Base-by-base conservation (phyloP, 352 stramenopile genomes). In the Lagenidium giganteum region DNA sequence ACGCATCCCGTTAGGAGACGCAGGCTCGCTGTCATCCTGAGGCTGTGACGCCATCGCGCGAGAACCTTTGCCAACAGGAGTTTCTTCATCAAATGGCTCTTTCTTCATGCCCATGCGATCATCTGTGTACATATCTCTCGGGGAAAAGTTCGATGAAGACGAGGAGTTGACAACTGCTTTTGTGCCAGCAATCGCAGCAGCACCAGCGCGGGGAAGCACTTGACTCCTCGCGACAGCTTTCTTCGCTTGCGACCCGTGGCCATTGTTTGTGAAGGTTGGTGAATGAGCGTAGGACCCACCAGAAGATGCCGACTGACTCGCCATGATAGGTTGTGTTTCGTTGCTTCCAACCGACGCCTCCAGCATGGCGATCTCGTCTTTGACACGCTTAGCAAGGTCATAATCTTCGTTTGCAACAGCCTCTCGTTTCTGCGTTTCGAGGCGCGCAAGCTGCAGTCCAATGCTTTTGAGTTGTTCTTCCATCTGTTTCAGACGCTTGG, bases 341-440 rank as follows among this genome's bases (percentile, higher is more conserved):
- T 85, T 83, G 42, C 67, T 84, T 5, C 51, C 60, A 0, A 84
- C 68, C 0, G 70, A 74, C 1, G 48, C 75, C 35, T 94, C 77
- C 3, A 96, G 51, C 47, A 71, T 57, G 2, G 40, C 53, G 29
- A 96, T 94, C 42, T 95, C 82, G 30, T 88, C 64, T 50, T 97
- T 97, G 27, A 97, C 77, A 14, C 69, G 66, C 58, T 96, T 95
- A 18, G 91, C 91, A 14, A 77, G 42, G 42, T 97, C 90, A 41
- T 97, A 97, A 50, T 97, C 90, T 57, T 97, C 91, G 20, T 81
- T 87, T 2, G 76, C 67, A 14, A 97, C 90, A 0, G 90, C 90
- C 27, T 95, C 71, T 44, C 67, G 67, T 51, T 97, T 97, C 32
- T 88, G 79, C 4, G 70, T 57, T 33, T 96, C 84, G 0, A 97